These are phyloP conservation scores for Ophiostoma quercus DNA, from an alignment of 2,329 filamentous ascomycete species.

Conservation along the genomic window DNA sequence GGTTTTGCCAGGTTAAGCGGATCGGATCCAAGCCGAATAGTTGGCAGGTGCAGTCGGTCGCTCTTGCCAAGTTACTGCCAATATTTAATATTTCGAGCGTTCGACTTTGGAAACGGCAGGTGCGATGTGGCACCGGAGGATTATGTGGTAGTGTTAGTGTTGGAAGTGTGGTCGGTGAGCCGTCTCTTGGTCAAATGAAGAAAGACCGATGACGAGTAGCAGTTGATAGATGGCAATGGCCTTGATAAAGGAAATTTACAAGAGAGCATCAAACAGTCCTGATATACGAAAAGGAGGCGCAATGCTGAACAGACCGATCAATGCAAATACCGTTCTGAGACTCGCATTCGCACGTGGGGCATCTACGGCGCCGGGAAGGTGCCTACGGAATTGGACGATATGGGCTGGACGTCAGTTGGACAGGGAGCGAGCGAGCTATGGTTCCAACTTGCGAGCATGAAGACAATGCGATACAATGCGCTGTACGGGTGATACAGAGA, in stretches of 20 bases:
- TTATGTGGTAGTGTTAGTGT: background rate
- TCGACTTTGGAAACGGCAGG: background rate
- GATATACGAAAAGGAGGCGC: background rate
- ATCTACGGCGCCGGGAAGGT: constrained; percentile 1
- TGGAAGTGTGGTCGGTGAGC: background rate
- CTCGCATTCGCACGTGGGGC: constrained; percentile 12
- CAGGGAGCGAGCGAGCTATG: background rate
- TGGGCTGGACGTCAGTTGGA: background rate
- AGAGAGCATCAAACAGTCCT: background rate
- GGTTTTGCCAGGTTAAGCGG: background rate
- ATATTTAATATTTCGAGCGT: background rate
- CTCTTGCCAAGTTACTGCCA: background rate
- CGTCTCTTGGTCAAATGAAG: background rate
- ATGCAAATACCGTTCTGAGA: background rate
- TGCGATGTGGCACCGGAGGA: background rate
- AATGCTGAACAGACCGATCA: background rate
- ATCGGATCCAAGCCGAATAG: background rate
- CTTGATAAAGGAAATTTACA: background rate
- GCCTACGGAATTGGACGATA: background rate
- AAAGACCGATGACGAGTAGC: background rate
- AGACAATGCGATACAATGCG: background rate
- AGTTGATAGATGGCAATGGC: background rate
- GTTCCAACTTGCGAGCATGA: background rate
- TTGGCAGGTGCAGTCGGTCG: background rate
- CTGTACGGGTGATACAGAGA: background rate